phyloP scores from a whole-genome alignment of 2,329 filamentous ascomycete genomes.

The Ophiostoma ulmi region DNA sequence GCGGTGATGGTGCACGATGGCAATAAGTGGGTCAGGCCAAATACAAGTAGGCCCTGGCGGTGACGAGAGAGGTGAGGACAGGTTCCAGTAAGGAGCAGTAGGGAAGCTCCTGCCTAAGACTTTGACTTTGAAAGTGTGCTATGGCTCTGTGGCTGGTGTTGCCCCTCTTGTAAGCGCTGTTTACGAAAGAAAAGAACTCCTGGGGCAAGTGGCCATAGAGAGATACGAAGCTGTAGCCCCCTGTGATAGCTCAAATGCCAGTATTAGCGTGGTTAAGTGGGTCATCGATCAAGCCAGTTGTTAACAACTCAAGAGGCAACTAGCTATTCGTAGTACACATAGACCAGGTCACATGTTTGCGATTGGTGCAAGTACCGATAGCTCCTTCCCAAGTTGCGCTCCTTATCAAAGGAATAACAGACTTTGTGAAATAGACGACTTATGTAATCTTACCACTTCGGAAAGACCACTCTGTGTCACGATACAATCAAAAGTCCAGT shows the following conservation, averaged over 20 bases:
- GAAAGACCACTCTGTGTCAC: not conserved
- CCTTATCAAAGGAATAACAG: not conserved
- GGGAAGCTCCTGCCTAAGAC: not conserved
- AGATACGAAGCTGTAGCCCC: not conserved
- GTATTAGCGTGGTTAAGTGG: constrained; percentile 16
- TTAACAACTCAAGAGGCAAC: constrained; percentile 21
- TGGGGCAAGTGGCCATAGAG: not conserved
- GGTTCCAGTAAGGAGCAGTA: not conserved
- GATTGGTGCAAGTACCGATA: not conserved
- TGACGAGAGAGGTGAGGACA: constrained; percentile 17
- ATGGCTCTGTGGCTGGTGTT: not conserved
- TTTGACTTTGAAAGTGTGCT: not conserved
- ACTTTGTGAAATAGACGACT: not conserved
- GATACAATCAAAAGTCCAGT: not conserved
- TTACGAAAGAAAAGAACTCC: not conserved
- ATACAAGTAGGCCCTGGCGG: not conserved
- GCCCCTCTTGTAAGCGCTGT: constrained; percentile 18
- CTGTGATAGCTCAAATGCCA: constrained; percentile 12
- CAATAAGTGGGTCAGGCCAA: constrained; percentile 18
- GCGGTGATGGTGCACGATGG: constrained; percentile 22
- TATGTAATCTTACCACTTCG: not conserved
- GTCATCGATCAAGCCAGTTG: constrained; percentile 25
- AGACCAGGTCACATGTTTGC: constrained; percentile 18
- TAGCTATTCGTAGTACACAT: not conserved
- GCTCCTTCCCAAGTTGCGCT: not conserved